Base-by-base conservation (phyloP, 345 rosid species). In the Nephelium lappaceum region DNA sequence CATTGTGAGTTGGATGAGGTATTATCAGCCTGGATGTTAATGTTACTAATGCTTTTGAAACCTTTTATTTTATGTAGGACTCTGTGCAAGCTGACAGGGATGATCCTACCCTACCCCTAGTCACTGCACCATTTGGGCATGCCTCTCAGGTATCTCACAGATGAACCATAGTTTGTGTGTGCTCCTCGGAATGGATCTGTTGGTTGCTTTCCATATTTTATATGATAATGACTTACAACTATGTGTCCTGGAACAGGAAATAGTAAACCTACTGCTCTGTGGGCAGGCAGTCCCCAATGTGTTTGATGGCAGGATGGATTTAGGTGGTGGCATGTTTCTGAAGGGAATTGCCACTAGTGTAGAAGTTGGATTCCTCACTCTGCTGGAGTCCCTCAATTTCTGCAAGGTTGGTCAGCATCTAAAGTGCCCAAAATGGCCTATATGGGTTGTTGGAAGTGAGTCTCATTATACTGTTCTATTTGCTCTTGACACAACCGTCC, bases 391-490 rank as follows among this genome's bases (percentile, higher is more conserved):
- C 24, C 97, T 97, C 68, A 91, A 92, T 74, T 92, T 94, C 85
- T 97, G 99, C 74, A 97, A 92, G 87, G 99, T 97, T 21, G 99
- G 99, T 19, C 98, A 90, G 83, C 81, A 90, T 87, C 90, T 97
- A 42, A 97, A 97, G 84, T 88, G 88, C 84, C 99, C 99, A 36
- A 90, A 77, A 72, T 94, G 98, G 98, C 99, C 99, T 27, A 97
- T 97, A 88, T 97, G 99, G 99, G 98, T 97, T 73, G 86, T 97
- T 79, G 99, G 99, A 6, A 97, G 99, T 58, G 99, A 97, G 85
- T 97, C 99, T 66, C 99, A 97, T 78, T 97, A 94, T 84, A 97
- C 98, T 1, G 99, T 94, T 69, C 80, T 97, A 27, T 97, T 97
- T 85, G 97, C 99, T 62, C 95, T 92, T 19, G 92, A 94, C 74